A percentile compares a stretch with the other conserved stretches of the same genome.
Evolutionary conservation across 495 filamentous ascomycete species (phyloP).

Genomic region (Lophiotrema nucula): DNA sequence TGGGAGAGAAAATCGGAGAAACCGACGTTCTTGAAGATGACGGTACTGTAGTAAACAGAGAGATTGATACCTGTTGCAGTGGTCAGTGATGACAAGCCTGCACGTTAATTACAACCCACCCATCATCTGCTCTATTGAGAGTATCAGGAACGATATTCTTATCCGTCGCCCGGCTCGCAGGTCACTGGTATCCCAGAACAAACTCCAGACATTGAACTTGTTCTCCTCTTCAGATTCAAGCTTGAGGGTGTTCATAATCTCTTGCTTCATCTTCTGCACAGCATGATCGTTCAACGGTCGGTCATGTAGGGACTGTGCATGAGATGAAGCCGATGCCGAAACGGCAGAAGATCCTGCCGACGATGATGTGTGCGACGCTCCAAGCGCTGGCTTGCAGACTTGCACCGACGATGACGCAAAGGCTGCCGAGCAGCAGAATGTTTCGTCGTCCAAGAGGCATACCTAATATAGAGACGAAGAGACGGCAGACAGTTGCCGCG

Average conservation of each 20-base stretch:
- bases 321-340: constrained; percentile 9
- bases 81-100: no score
- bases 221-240: constrained; percentile 12
- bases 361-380: constrained; percentile 10
- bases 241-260: neutral
- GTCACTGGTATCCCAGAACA: constrained; percentile 36
- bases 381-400: neutral
- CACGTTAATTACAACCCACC: constrained; percentile 39
- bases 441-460: neutral
- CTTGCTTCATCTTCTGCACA: neutral
- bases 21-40: constrained; percentile 39
- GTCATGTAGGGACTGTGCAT: constrained; percentile 1
- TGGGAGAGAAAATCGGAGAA: constrained; percentile 30
- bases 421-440: neutral
- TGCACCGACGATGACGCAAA: neutral
- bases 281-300: neutral
- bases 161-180: constrained; percentile 38
- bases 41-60: constrained; percentile 38
- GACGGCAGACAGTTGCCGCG: no score
- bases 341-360: constrained; percentile 2
- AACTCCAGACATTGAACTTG: constrained; percentile 32
- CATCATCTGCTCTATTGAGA: constrained; percentile 38
- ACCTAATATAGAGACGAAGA: no score
- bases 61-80: no score
- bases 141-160: constrained; percentile 33